Evolutionary conservation across 2,329 filamentous ascomycete genomes (phyloP), one percentile per base, ranked within the genome.

Genomic region (Hymenoscyphus albidus): DNA sequence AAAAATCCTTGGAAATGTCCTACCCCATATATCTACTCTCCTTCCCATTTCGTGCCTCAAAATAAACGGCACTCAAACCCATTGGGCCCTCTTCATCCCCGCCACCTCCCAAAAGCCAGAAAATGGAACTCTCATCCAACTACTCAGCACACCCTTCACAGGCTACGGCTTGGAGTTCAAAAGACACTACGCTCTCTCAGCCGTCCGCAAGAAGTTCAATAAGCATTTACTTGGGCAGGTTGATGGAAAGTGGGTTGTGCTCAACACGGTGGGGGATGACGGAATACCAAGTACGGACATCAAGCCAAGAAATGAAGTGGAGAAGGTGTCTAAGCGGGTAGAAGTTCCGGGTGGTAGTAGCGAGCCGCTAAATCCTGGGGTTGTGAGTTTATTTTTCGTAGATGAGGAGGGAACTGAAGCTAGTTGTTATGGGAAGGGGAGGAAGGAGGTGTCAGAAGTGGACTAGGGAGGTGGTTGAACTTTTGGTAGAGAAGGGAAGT

Each of bases 41-140:
- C 44, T 64, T 44, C 58, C 62, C 58, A 1, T 44, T 58, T 18
- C 32, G 48, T 5, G 62, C 58, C 35, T 64, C 62, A 16, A 35
- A 31, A 40, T 60, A 55, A 64, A 64, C 35, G 58, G 62, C 35
- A 64, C 62, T 27, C 57, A 58, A 12, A 48, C 62, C 16, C 58
- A 64, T 51, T 64, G 62, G 58, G 62, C 62, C 2, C 31, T 64
- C 1, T 61, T 64, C 58, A 58, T 64, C 22, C 62, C 58, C 16
- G 18, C 35, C 39, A 27, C 51, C 10, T 32, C 5, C 7, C 40
- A 35, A 32, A 22, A 18, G 16, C 27, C 62, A 3, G 40, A 51
- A 39, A 58, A 3, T n/a, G 32, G 32, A 22, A n/a, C 16, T 3
- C 42, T 48, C 14, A 51, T 51, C n/a, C 44, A 51, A 22, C 18